Base-by-base conservation (phyloP, 108 stramenopile genomes). In the Mediolabrus comicus region DNA sequence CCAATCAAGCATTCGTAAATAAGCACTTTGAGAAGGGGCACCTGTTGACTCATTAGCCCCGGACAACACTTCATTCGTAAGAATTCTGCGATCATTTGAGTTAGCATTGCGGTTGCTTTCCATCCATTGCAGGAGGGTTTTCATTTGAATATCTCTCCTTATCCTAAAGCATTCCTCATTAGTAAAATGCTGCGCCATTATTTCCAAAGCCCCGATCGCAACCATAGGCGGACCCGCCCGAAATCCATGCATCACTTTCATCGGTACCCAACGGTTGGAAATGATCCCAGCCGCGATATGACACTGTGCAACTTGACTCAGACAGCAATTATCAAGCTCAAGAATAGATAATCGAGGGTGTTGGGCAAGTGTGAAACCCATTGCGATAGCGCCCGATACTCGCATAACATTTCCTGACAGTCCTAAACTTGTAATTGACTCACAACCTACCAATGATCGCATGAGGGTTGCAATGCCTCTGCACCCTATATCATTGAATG, bases 191-290 rank as follows among this genome's bases (percentile, higher is more conserved):
- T 90, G 91, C 34, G 82, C 83, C 31, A 68, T 78, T 5, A 89
- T 66, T 58, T 87, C 75, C 2, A 95, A 57, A 6, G 91, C 89
- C 10, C 91, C 89, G 14, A 95, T 83, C 13, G 89, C 94, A 19
- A 89, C 94, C 88, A 95, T 88, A 1, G 94, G 91, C 14, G 94
- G 91, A 26, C 91, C 94, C 0, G 73, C 91, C 17, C 85, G 76
- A 55, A 91, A 95, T 1, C 94, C 94, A 66, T 80, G 82, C 61
- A 95, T 69, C 52, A 83, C 39, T 60, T 90, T 90, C 89, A 95
- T 92, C 3, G 91, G 91, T 16, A 95, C 94, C 91, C 91, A 92
- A 27, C 94, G 71, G 73, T 95, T 95, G 26, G 89, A 91, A 43
- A 91, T 90, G 12, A 92, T 89, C 24, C 94, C 94, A 14, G 94